phyloP scores from a whole-genome alignment of 352 stramenopile species.

The Saprolegnia parasitica region DNA sequence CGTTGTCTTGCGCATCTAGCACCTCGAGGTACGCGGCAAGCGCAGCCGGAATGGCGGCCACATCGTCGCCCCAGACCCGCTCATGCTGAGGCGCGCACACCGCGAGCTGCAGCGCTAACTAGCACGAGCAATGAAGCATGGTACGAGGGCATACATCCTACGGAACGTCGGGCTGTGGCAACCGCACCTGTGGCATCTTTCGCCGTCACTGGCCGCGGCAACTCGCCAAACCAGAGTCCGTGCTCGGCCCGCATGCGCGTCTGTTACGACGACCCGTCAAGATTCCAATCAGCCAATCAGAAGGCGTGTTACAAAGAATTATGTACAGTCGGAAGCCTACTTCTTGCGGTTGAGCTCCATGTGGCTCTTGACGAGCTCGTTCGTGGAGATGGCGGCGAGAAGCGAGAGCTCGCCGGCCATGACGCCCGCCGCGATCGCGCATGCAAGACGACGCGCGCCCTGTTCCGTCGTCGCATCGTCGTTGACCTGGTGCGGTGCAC shows the following conservation, averaged over 20 bases:
- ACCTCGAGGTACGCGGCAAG: constrained; percentile 1
- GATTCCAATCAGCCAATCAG: neutral
- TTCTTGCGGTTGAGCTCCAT: constrained; percentile 55
- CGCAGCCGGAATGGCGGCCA: neutral
- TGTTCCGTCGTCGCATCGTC: constrained; percentile 46
- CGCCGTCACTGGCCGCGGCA: constrained; percentile 7
- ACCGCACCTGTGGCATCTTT: neutral
- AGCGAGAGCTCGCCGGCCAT: constrained; percentile 87
- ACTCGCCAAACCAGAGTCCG: constrained; percentile 12
- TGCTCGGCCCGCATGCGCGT: neutral
- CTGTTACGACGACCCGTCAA: neutral
- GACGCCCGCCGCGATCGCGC: constrained; percentile 68
- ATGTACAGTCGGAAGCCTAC: neutral
- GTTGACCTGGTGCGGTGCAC: constrained; percentile 42
- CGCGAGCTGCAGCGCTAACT: neutral
- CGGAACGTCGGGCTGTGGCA: neutral
- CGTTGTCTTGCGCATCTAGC: neutral
- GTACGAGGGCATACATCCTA: neutral
- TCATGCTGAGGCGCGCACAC: neutral
- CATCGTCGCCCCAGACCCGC: neutral
- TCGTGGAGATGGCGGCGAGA: constrained; percentile 83
- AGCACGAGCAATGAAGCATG: neutral
- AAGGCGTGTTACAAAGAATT: neutral
- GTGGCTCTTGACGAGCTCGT: constrained; percentile 86
- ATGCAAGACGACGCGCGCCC: constrained; percentile 75